These are phyloP conservation scores for Parsonsia alboflavescens DNA, from an alignment of 257 asterid species.

Conservation along the genomic window DNA sequence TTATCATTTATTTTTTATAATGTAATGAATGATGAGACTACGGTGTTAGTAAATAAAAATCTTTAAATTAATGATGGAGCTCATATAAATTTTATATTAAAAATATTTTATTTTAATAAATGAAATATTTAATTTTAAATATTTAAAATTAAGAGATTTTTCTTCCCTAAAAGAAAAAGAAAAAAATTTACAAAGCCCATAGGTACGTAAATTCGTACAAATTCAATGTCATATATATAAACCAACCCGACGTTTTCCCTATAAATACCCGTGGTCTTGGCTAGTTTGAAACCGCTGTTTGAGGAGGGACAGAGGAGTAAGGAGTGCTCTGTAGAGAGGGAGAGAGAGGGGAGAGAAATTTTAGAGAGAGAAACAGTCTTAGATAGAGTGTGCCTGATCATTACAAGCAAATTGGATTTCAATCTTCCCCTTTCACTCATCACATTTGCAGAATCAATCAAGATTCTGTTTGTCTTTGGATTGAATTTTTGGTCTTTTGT, in stretches of 20 bases:
- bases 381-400: conserved; percentile 9
- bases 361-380: conserved; percentile 34
- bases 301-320: conserved; percentile 39
- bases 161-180: too few relatives aligned
- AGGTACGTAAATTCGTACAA: conserved; percentile 44
- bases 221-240: conserved; percentile 19
- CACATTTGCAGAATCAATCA: conserved; percentile 17
- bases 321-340: conserved; percentile 6
- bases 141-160: too few relatives aligned
- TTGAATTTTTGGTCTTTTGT: not conserved
- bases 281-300: conserved; percentile 43
- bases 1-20: too few relatives aligned
- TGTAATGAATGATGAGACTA: too few relatives aligned
- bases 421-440: conserved; percentile 7
- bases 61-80: too few relatives aligned
- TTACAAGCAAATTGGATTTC: not conserved
- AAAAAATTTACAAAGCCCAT: conserved; percentile 10
- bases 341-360: conserved; percentile 14
- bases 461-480: not conserved
- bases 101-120: too few relatives aligned
- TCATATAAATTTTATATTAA: too few relatives aligned
- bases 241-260: conserved; percentile 23
- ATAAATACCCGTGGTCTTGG: conserved; percentile 42
- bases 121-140: too few relatives aligned
- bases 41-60: too few relatives aligned